Evolutionary conservation across 108 stramenopile species (phyloP).

Genomic region (Fistulifera pelliculosa): DNA sequence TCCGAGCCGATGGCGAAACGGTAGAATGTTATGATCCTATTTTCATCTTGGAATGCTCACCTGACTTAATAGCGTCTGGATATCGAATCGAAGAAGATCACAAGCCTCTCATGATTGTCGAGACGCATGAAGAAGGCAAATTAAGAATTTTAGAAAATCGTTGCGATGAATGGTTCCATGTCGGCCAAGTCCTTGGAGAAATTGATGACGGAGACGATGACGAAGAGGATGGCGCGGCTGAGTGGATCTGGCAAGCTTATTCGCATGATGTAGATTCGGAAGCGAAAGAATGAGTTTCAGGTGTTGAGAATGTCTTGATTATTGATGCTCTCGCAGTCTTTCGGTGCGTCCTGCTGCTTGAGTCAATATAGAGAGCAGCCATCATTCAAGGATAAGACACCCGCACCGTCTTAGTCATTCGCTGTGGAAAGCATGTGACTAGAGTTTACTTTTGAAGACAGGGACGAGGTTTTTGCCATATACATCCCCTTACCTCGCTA

Average conservation of each 20-base stretch:
- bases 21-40: conserved; percentile 16
- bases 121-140: conserved; percentile 15
- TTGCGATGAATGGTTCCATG: conserved; percentile 6
- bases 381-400: too few relatives aligned
- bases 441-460: too few relatives aligned
- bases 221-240: conserved; percentile 3
- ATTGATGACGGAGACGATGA: conserved; percentile 16
- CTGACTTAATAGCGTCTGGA: conserved; percentile 8
- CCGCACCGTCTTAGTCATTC: too few relatives aligned
- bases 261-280: background rate
- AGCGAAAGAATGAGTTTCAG: too few relatives aligned
- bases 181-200: conserved; percentile 9
- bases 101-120: conserved; percentile 12
- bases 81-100: conserved; percentile 8
- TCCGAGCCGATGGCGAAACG: background rate
- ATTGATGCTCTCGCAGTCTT: too few relatives aligned
- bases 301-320: too few relatives aligned
- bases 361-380: too few relatives aligned
- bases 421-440: too few relatives aligned
- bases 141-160: background rate
- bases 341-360: too few relatives aligned
- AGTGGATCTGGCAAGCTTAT: conserved; percentile 24
- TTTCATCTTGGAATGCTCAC: conserved; percentile 14
- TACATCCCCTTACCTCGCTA: too few relatives aligned
- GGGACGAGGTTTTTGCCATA: too few relatives aligned